Percentiles rank a stretch among this genome's conserved stretches.
Evolutionary conservation across 805 yeast species (phyloP).

Genomic region (Priceomyces castillae): DNA sequence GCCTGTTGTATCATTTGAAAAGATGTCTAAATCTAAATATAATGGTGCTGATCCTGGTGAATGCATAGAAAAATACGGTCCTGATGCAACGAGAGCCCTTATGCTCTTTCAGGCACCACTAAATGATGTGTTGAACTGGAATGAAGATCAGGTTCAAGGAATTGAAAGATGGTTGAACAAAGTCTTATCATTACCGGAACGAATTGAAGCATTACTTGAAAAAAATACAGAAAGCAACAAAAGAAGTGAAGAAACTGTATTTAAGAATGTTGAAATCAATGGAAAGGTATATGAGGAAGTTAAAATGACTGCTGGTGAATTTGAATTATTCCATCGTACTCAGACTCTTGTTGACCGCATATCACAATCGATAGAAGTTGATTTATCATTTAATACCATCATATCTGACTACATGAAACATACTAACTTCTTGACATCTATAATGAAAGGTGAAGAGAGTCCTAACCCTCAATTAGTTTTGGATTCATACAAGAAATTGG

Average conservation of each 20-base stretch:
- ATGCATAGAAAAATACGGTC: conserved; percentile 75
- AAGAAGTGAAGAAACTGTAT: conserved; percentile 1
- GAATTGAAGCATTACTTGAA: conserved; percentile 7
- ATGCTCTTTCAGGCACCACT: conserved; percentile 90
- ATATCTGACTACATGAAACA: conserved; percentile 88
- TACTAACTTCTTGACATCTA: conserved; percentile 49
- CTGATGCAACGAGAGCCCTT: conserved; percentile 94
- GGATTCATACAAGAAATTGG: conserved; percentile 50
- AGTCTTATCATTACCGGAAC: conserved; percentile 38
- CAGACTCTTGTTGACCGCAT: conserved; percentile 49
- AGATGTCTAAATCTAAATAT: conserved; percentile 94
- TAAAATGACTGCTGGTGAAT: conserved; percentile 44
- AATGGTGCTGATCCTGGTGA: conserved; percentile 90
- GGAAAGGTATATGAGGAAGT: conserved; percentile 18
- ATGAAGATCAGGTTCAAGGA: conserved; percentile 82
- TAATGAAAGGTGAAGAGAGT: conserved; percentile 29
- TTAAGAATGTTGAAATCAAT: conserved; percentile 17
- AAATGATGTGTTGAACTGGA: conserved; percentile 82
- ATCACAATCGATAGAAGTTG: conserved; percentile 55
- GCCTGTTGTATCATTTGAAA: conserved; percentile 68
- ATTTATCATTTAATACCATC: conserved; percentile 74
- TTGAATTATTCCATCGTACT: conserved; percentile 54
- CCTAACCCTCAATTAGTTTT: conserved; percentile 43
- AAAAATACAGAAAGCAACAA: background rate
- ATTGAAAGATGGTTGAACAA: conserved; percentile 81